These are phyloP conservation scores for Boletus coccyginus DNA, from an alignment of 768 basidiomycete genomes.

Conservation along the genomic window DNA sequence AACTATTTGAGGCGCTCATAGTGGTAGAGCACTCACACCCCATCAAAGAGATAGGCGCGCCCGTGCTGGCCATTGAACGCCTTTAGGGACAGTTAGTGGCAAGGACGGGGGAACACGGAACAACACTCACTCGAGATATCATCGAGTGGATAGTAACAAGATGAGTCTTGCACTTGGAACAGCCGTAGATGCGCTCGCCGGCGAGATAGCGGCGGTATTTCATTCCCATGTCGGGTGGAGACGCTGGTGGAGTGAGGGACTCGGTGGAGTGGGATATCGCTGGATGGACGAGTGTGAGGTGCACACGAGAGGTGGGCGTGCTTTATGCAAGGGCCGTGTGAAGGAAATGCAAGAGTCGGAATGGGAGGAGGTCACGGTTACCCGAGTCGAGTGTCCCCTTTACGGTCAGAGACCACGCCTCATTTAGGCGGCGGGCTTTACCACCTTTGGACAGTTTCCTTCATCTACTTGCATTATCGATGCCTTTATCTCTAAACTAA, in stretches of 20 bases:
- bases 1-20: slow-evolving; percentile 9
- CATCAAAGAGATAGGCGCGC: slow-evolving; percentile 90
- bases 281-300: background rate
- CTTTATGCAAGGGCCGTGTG: slow-evolving; percentile 33
- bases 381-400: slow-evolving; percentile 18
- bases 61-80: slow-evolving; percentile 98
- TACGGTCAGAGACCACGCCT: slow-evolving; percentile 22
- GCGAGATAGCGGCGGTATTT: slow-evolving; percentile 84
- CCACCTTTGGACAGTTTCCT: slow-evolving; percentile 18
- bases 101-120: background rate
- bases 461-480: slow-evolving; percentile 5
- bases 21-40: slow-evolving; percentile 62
- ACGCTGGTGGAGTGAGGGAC: background rate
- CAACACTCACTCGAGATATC: slow-evolving; percentile 72
- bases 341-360: slow-evolving; percentile 19
- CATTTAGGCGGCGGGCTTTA: slow-evolving; percentile 24
- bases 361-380: slow-evolving; percentile 1
- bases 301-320: background rate
- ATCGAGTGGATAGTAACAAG: slow-evolving; percentile 89
- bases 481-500: background rate
- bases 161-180: slow-evolving; percentile 83
- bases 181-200: slow-evolving; percentile 85
- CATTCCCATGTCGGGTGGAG: slow-evolving; percentile 68
- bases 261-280: background rate
- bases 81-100: slow-evolving; percentile 41